A percentile compares a stretch with the other conserved stretches of the same genome.
Evolutionary conservation across 495 filamentous ascomycete genomes (phyloP).

Genomic region (Filosporella fistucella): DNA sequence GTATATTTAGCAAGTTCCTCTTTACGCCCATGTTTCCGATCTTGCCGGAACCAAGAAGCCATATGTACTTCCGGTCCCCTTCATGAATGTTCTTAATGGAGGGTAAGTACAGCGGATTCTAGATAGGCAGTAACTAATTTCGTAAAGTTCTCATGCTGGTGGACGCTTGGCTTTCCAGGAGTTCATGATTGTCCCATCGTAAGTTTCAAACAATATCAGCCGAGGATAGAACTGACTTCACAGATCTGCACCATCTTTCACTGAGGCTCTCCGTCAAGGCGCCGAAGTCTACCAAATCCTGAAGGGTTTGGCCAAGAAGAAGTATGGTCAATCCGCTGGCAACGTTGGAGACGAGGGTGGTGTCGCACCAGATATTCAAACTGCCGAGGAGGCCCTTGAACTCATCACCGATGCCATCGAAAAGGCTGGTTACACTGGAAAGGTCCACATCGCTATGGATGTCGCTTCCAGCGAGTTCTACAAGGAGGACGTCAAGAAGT

Average conservation of each 20-base stretch:
- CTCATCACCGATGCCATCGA: constrained; percentile 95
- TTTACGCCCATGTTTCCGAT: constrained; percentile 98
- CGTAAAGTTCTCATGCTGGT: constrained; percentile 83
- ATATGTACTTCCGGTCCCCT: constrained; percentile 97
- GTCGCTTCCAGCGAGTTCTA: constrained; percentile 99
- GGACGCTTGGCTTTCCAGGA: constrained; percentile 99
- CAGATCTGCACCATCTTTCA: constrained; percentile 70
- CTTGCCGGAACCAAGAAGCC: constrained; percentile 99
- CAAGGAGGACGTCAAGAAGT: constrained; percentile 95
- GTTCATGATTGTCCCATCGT: constrained; percentile 99
- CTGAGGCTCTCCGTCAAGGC: constrained; percentile 92
- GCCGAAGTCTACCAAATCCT: constrained; percentile 97
- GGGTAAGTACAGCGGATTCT: constrained; percentile 43
- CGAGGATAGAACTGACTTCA: constrained; percentile 1
- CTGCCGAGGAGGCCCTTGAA: constrained; percentile 91
- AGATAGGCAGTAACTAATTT: constrained; percentile 23
- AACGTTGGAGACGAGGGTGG: constrained; percentile 99
- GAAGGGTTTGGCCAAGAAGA: constrained; percentile 97
- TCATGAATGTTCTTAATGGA: constrained; percentile 99
- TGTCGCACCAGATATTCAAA: constrained; percentile 99
- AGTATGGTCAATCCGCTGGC: constrained; percentile 97
- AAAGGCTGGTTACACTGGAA: constrained; percentile 87
- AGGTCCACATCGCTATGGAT: constrained; percentile 98
- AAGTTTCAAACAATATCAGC: constrained; percentile 27
- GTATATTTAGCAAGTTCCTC: constrained; percentile 63